Conservation (phyloP, 768 basidiomycete genomes). For the Boletus reticulatus region DNA sequence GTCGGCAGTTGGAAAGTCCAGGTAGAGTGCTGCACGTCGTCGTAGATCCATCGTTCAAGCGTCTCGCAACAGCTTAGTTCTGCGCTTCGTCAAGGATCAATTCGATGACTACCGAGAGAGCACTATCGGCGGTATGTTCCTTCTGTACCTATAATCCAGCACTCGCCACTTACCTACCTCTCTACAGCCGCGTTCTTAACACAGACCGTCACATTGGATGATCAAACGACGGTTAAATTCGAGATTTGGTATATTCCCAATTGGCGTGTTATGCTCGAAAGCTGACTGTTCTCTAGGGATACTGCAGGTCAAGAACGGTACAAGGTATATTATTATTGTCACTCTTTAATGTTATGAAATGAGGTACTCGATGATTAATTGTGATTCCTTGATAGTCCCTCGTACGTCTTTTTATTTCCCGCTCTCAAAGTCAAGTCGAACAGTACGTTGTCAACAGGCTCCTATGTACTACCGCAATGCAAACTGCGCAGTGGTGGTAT, state of each 20-base stretch:
- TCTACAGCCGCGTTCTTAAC: constrained; percentile 90
- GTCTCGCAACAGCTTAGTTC: constrained; percentile 64
- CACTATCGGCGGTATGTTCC: constrained; percentile 77
- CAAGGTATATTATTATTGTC: constrained; percentile 54
- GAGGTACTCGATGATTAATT: background rate
- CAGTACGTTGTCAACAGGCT: constrained; percentile 45
- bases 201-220: constrained; percentile 91
- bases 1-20: constrained; percentile 97
- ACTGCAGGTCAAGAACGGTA: constrained; percentile 96
- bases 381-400: constrained; percentile 36
- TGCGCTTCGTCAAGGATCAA: constrained; percentile 95
- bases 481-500: constrained; percentile 92
- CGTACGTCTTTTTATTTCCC: constrained; percentile 33
- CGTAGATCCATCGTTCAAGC: constrained; percentile 25
- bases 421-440: background rate
- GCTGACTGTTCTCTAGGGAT: constrained; percentile 55
- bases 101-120: constrained; percentile 96
- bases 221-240: constrained; percentile 92
- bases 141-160: background rate
- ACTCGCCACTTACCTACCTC: constrained; percentile 15
- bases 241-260: constrained; percentile 81
- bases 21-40: constrained; percentile 42
- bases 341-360: background rate
- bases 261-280: background rate
- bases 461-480: constrained; percentile 98